These are phyloP conservation scores for Nemania diffusa DNA, from an alignment of 2,329 filamentous ascomycete species.

Conservation along the genomic window DNA sequence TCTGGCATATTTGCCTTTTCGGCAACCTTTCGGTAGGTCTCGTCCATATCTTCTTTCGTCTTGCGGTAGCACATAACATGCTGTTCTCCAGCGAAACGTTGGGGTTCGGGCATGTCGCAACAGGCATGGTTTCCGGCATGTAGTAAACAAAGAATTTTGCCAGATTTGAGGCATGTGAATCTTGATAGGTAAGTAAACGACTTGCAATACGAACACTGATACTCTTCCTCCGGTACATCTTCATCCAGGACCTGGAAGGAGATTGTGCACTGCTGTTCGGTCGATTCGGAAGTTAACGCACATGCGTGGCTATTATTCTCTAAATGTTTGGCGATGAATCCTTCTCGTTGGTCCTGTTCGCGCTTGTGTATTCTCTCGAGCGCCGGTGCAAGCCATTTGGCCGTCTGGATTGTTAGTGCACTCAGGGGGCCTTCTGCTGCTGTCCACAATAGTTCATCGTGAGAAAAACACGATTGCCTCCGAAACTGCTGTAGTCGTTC, in stretches of 20 bases:
- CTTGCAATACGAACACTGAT: constrained; percentile 93
- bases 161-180: constrained; percentile 83
- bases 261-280: constrained; percentile 65
- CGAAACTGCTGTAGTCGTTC: constrained; percentile 87
- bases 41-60: constrained; percentile 74
- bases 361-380: constrained; percentile 80
- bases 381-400: constrained; percentile 94
- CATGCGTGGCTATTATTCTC: constrained; percentile 66
- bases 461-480: constrained; percentile 94
- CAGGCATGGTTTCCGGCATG: constrained; percentile 86
- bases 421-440: constrained; percentile 82
- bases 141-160: constrained; percentile 82
- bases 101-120: constrained; percentile 74
- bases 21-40: constrained; percentile 77
- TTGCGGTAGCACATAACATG: constrained; percentile 84
- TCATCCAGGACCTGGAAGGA: constrained; percentile 73
- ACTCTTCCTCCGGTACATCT: constrained; percentile 88
- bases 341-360: constrained; percentile 74
- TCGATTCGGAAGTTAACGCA: constrained; percentile 58
- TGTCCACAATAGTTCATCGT: constrained; percentile 93
- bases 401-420: constrained; percentile 80
- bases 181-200: constrained; percentile 90
- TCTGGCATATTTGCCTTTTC: constrained; percentile 90
- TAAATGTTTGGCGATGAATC: constrained; percentile 74
- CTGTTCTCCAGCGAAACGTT: constrained; percentile 74